Percentiles rank a stretch among this genome's conserved stretches.
phyloP scores from a whole-genome alignment of 106 monocot genomes.

The Vanilla planifolia region DNA sequence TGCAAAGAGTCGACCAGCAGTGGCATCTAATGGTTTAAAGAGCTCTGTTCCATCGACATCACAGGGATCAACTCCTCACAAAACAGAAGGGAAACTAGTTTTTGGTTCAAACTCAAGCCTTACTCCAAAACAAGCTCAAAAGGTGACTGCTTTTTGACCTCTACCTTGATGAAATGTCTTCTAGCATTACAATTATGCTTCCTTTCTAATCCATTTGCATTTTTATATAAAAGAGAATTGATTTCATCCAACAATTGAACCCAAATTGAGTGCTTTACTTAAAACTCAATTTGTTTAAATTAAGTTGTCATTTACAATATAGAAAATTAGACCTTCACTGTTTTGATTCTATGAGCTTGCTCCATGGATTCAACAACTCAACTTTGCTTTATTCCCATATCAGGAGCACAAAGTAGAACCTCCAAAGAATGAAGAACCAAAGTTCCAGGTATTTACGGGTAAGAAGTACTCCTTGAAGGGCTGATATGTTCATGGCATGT shows the following conservation, averaged over 20 bases:
- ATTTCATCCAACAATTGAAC: too few species aligned
- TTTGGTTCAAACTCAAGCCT: constrained; percentile 55
- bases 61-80: constrained; percentile 24
- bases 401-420: constrained; percentile 34
- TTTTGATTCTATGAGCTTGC: too few species aligned
- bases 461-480: constrained; percentile 72
- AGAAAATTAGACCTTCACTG: too few species aligned
- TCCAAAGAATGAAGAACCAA: constrained; percentile 65
- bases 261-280: background rate
- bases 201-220: too few species aligned
- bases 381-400: background rate
- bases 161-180: background rate
- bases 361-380: too few species aligned
- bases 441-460: constrained; percentile 73
- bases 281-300: too few species aligned
- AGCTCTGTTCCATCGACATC: constrained; percentile 26
- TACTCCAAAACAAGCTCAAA: constrained; percentile 35
- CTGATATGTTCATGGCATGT: constrained; percentile 12
- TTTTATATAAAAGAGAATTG: background rate
- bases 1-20: constrained; percentile 17
- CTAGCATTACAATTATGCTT: too few species aligned
- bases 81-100: constrained; percentile 63
- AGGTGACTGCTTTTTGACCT: constrained; percentile 14
- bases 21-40: constrained; percentile 23
- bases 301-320: too few species aligned